Percentiles rank a stretch among this genome's conserved stretches.
Conservation (phyloP, 2,329 filamentous ascomycete species). For the Rutstroemia sydowiana region DNA sequence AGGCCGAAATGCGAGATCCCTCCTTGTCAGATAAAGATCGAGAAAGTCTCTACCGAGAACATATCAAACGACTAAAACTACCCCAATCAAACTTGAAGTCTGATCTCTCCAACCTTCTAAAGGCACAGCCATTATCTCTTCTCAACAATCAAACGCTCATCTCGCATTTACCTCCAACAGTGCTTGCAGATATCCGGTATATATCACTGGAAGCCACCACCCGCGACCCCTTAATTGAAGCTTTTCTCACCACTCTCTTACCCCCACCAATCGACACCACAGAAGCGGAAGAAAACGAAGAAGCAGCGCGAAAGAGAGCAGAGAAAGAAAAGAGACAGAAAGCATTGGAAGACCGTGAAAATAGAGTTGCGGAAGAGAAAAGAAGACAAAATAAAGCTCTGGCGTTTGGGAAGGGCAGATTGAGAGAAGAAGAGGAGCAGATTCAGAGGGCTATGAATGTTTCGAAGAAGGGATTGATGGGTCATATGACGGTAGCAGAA, state of each 20-base stretch:
- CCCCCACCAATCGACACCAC: constrained; percentile 43
- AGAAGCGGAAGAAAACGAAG: constrained; percentile 42
- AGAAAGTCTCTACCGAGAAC: constrained; percentile 73
- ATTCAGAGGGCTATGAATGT: constrained; percentile 63
- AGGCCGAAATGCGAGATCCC: constrained; percentile 69
- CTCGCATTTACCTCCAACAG: constrained; percentile 50
- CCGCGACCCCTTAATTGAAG: constrained; percentile 58
- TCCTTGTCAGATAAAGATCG: constrained; percentile 67
- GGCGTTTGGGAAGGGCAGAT: constrained; percentile 50
- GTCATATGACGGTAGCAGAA: too few species aligned
- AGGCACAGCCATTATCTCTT: constrained; percentile 46
- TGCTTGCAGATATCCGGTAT: constrained; percentile 63
- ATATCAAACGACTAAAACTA: constrained; percentile 59
- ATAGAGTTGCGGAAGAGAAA: constrained; percentile 56
- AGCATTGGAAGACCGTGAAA: constrained; percentile 59
- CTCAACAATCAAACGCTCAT: constrained; percentile 54
- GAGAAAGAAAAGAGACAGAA: constrained; percentile 54
- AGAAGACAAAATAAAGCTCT: constrained; percentile 50
- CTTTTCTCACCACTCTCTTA: constrained; percentile 57
- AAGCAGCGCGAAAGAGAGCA: constrained; percentile 43
- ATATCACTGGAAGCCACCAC: constrained; percentile 55
- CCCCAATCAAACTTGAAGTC: constrained; percentile 59
- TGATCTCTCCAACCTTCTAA: constrained; percentile 60
- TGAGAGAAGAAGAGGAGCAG: constrained; percentile 61
- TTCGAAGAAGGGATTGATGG: constrained; percentile 57